Conservation (phyloP, 140 eudicot genomes). For the Ambrosia hybrid region DNA sequence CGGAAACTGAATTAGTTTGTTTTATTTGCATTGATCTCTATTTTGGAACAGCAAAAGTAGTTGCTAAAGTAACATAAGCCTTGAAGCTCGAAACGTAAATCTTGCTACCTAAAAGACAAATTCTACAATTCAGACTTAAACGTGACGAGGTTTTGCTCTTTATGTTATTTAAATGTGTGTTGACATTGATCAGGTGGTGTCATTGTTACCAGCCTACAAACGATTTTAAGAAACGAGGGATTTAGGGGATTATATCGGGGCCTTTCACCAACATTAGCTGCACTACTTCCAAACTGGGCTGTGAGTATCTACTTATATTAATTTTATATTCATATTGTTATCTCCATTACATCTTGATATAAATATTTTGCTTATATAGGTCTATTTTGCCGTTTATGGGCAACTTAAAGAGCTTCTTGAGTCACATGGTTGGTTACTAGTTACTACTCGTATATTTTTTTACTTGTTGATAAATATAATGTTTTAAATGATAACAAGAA, state of each 20-base stretch:
- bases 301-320: conserved; percentile 49
- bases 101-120: too few relatives aligned
- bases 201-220: conserved; percentile 63
- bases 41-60: too few relatives aligned
- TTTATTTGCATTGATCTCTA: neutral
- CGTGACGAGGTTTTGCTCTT: neutral
- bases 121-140: too few relatives aligned
- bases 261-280: conserved; percentile 83
- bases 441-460: conserved; percentile 6
- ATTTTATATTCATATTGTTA: neutral
- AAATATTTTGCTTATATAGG: conserved; percentile 45
- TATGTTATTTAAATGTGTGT: conserved; percentile 1
- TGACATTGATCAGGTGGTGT: conserved; percentile 63
- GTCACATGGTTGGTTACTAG: conserved; percentile 62
- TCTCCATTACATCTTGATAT: neutral
- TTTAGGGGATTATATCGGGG: conserved; percentile 82
- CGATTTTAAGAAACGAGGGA: conserved; percentile 70
- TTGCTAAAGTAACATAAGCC: too few relatives aligned
- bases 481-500: neutral
- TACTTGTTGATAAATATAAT: conserved; percentile 9
- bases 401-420: conserved; percentile 74
- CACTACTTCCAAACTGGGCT: conserved; percentile 97
- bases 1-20: neutral
- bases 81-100: too few relatives aligned
- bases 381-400: conserved; percentile 87